Conservation (phyloP, 805 yeast species). For the Suhomyces sp. region DNA sequence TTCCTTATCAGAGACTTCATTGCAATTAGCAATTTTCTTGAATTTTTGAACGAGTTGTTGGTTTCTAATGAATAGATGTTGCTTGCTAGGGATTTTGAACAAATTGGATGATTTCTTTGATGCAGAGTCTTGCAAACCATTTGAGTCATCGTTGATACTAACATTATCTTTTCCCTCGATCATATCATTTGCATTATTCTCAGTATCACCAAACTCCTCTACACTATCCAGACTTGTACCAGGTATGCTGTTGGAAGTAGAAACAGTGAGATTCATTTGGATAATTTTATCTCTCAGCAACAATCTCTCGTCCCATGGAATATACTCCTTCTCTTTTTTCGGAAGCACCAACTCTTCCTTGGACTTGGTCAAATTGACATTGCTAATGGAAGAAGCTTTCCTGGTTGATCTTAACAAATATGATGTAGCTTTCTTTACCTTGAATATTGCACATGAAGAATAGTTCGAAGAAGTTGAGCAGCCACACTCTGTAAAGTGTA, state of each 20-base stretch:
- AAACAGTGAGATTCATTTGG: constrained; percentile 18
- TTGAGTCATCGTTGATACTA: not conserved
- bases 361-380: constrained; percentile 32
- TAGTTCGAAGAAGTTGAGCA: constrained; percentile 43
- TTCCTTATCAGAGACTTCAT: not conserved
- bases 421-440: constrained; percentile 60
- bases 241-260: constrained; percentile 15
- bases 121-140: not conserved
- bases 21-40: not conserved
- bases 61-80: constrained; percentile 20
- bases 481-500: constrained; percentile 64
- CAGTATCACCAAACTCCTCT: not conserved
- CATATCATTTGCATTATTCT: not conserved
- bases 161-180: constrained; percentile 3
- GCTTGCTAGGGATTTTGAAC: constrained; percentile 23
- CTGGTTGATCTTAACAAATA: constrained; percentile 58
- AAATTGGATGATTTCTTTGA: constrained; percentile 10
- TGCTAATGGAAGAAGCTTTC: constrained; percentile 42
- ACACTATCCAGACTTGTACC: constrained; percentile 7
- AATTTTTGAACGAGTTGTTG: constrained; percentile 9
- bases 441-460: constrained; percentile 53
- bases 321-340: constrained; percentile 25
- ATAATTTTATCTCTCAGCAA: constrained; percentile 27
- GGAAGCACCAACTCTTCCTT: constrained; percentile 37
- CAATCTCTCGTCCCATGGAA: constrained; percentile 38